A percentile compares a stretch with the other conserved stretches of the same genome.
These are phyloP conservation scores for Neurospora cerealis DNA, from an alignment of 495 filamentous ascomycete genomes.

Conservation along the genomic window DNA sequence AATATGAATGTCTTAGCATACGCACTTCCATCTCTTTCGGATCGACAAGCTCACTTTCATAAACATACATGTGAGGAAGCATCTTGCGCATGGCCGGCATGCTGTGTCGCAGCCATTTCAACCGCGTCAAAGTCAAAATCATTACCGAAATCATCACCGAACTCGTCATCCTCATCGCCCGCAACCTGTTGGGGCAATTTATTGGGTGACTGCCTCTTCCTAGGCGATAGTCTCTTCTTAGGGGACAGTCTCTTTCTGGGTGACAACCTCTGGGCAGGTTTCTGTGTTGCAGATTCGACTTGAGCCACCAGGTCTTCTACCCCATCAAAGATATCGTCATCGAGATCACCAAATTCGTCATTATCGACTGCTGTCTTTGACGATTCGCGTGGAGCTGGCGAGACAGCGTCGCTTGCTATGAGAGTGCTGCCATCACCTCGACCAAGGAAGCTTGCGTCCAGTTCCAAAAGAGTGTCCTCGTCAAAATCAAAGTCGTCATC, in stretches of 20 bases:
- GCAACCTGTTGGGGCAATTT: neutral
- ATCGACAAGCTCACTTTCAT: slow-evolving; percentile 8
- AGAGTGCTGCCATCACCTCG: slow-evolving; percentile 40
- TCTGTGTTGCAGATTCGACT: slow-evolving; percentile 20
- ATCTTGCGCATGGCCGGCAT: slow-evolving; percentile 9
- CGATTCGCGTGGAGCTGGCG: neutral
- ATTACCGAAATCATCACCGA: slow-evolving; percentile 55
- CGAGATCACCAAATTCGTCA: slow-evolving; percentile 47
- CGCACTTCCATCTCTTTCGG: slow-evolving; percentile 8
- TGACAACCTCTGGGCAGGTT: neutral
- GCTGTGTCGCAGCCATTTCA: slow-evolving; percentile 49
- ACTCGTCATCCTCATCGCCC: slow-evolving; percentile 15
- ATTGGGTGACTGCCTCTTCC: neutral
- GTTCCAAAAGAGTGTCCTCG: slow-evolving; percentile 41
- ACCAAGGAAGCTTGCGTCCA: slow-evolving; percentile 35
- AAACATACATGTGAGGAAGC: slow-evolving; percentile 40
- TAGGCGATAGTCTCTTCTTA: neutral
- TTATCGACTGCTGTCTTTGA: slow-evolving; percentile 2
- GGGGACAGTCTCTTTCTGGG: neutral
- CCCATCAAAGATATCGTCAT: slow-evolving; percentile 51
- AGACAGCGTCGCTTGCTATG: slow-evolving; percentile 34
- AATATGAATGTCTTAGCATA: slow-evolving; percentile 34
- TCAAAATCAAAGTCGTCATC: slow-evolving; percentile 39
- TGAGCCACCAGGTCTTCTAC: slow-evolving; percentile 49
- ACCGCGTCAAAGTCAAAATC: slow-evolving; percentile 60